A percentile compares a stretch with the other conserved stretches of the same genome.
Evolutionary conservation across 257 asterid genomes (phyloP).

Genomic region (Cruciata laevipes): DNA sequence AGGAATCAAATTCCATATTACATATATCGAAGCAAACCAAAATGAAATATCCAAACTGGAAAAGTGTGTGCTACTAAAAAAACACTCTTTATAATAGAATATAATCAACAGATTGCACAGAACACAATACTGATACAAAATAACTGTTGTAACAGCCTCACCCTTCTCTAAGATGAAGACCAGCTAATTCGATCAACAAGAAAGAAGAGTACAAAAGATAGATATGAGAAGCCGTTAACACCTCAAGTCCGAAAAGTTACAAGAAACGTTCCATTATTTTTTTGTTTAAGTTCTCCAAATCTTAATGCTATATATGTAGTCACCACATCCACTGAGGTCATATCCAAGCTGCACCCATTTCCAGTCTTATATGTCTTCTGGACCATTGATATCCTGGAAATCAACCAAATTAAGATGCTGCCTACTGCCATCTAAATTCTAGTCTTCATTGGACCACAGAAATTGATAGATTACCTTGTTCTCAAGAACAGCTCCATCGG

Average conservation of each 20-base stretch:
- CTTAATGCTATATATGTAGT: no score
- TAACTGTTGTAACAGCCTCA: not conserved
- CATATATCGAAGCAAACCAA: no score
- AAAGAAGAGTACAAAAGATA: not conserved
- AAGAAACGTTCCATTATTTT: conserved; percentile 6
- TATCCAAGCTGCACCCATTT: not conserved
- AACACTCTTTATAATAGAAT: no score
- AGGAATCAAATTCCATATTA: no score
- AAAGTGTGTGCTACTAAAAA: no score
- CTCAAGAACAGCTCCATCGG: conserved; percentile 65
- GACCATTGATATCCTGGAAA: conserved; percentile 70
- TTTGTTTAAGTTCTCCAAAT: not conserved
- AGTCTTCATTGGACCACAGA: not conserved
- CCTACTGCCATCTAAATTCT: not conserved
- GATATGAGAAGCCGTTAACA: not conserved
- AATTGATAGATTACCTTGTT: conserved; percentile 50
- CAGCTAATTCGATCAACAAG: not conserved
- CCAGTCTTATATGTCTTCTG: conserved; percentile 53
- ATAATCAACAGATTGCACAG: no score
- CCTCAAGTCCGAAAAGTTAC: not conserved
- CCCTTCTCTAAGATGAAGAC: not conserved
- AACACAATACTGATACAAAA: not conserved
- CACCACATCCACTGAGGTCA: no score
- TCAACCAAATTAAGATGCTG: conserved; percentile 7
- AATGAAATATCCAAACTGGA: no score